Evolutionary conservation across 768 basidiomycete species (phyloP).

Genomic region (Phallus indusiatus): DNA sequence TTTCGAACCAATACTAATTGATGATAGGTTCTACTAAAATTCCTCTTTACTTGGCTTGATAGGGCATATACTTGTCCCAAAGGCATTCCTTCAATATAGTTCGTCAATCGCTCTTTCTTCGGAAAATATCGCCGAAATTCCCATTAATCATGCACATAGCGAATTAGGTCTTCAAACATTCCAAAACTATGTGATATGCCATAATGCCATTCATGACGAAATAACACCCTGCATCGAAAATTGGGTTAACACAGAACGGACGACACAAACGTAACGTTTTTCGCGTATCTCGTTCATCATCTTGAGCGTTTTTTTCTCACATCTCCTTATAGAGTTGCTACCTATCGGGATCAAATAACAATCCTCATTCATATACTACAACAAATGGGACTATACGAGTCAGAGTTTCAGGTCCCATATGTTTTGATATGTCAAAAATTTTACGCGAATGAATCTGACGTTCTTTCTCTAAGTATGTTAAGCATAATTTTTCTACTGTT

Average conservation of each 20-base stretch:
- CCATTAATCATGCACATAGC: neutral
- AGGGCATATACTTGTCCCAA: conserved; percentile 47
- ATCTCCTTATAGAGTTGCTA: neutral
- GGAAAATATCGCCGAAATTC: neutral
- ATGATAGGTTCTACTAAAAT: conserved; percentile 44
- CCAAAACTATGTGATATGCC: conserved; percentile 8
- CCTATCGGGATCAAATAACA: conserved; percentile 30
- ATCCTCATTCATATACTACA: conserved; percentile 49
- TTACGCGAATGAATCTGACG: conserved; percentile 42
- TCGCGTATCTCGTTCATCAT: conserved; percentile 13
- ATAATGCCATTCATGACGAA: conserved; percentile 31
- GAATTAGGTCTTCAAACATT: neutral
- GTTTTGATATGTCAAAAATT: conserved; percentile 40
- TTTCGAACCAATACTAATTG: conserved; percentile 3
- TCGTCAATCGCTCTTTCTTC: conserved; percentile 14
- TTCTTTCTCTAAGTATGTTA: conserved; percentile 4
- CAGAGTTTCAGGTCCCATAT: conserved; percentile 48
- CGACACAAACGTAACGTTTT: conserved; percentile 6
- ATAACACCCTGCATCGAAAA: conserved; percentile 36
- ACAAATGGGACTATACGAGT: conserved; percentile 44
- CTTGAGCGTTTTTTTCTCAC: neutral
- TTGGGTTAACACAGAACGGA: conserved; percentile 51
- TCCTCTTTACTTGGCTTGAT: conserved; percentile 64
- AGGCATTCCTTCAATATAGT: conserved; percentile 37
- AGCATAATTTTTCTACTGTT: neutral